Evolutionary conservation across 306 rosid species (phyloP), one percentile per base, ranked within the genome.

Genomic region (Vicia faba): DNA sequence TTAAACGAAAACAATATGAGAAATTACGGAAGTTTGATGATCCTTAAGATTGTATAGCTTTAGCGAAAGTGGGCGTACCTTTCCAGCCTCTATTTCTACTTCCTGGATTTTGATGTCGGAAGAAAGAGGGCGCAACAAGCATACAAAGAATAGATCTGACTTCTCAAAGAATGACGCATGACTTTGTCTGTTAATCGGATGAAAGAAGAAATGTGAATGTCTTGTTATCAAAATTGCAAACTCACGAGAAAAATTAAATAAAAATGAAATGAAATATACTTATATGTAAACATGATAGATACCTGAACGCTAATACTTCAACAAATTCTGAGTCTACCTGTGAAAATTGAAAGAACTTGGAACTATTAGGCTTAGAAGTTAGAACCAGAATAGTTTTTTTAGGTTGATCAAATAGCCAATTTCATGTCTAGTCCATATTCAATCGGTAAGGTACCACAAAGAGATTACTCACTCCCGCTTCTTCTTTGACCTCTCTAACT

Each of bases 401-500:
- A 7, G 2, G 62, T 41, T 29, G 25, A 70, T 53, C 44, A 44
- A 56, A 62, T 33, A 16, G 36, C 41, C 7, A 48, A 56, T 43
- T 58, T 55, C 53, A 73, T 48, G 39, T 54, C 39, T 53, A 35
- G 61, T 46, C 43, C 15, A 33, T 29, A 67, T 49, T 62, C 43
- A 54, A 71, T 35, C 50, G 49, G 25, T 14, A 55, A 62, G 60
- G 25, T 14, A 48, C 38, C 11, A 18, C 53, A 25, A 5, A 48
- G 44, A 64, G 40, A 77, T 20, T 45, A 75, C 96, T 87, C 74
- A 93, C 98, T 61, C 91, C 91, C 39, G 96, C 89, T 82, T 93
- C 98, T 84, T 93, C 96, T 80, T 81, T 88, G 58, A 84, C 98
- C 78, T 93, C 95, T 82, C 96, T 83, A 50, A 70, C 85, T 28